These are phyloP conservation scores for Lentinula detonsa DNA, from an alignment of 768 basidiomycete species.

Conservation along the genomic window DNA sequence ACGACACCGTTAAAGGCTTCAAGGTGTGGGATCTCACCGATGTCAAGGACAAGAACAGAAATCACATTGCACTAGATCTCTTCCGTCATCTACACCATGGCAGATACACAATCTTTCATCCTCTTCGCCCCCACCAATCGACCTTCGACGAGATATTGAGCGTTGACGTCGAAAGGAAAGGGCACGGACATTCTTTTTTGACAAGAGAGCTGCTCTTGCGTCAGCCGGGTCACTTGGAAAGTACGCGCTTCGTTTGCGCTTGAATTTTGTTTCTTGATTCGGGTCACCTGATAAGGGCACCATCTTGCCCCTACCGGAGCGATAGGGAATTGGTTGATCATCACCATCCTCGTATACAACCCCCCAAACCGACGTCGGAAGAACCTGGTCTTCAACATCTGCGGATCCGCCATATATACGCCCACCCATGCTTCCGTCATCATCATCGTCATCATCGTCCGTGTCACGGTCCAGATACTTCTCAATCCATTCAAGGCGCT, in stretches of 20 bases:
- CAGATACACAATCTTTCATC: constrained; percentile 63
- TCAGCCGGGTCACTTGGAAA: constrained; percentile 70
- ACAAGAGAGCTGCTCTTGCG: constrained; percentile 65
- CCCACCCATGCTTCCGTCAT: constrained; percentile 13
- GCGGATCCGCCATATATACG: not conserved
- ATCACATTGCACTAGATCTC: constrained; percentile 80
- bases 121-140: constrained; percentile 30
- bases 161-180: constrained; percentile 40
- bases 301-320: constrained; percentile 54
- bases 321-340: constrained; percentile 23
- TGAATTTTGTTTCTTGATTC: constrained; percentile 15
- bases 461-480: constrained; percentile 70
- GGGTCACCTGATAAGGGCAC: constrained; percentile 45
- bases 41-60: no score
- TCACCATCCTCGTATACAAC: constrained; percentile 22
- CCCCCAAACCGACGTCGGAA: constrained; percentile 22
- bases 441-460: constrained; percentile 48
- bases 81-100: constrained; percentile 58
- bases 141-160: constrained; percentile 10
- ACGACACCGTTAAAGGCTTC: no score
- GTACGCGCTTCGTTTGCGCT: constrained; percentile 25
- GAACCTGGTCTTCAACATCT: constrained; percentile 20
- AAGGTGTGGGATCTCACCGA: no score
- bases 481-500: constrained; percentile 61
- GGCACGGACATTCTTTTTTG: constrained; percentile 63